phyloP scores from a whole-genome alignment of 129 eudicot genomes.

The Glebionis coronaria region DNA sequence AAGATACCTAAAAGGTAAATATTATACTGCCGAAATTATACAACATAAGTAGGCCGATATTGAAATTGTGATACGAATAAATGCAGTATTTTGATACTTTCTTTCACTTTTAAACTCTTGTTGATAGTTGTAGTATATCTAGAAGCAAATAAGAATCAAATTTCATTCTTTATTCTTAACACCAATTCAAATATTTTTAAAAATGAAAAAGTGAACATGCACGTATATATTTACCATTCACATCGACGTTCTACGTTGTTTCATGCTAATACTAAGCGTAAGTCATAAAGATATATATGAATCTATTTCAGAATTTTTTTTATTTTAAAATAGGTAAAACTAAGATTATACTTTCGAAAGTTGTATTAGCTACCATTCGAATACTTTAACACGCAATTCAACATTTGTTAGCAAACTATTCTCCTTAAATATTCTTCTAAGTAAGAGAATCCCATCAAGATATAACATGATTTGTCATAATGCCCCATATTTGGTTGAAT shows the following conservation, averaged over 20 bases:
- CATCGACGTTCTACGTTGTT: conserved; percentile 4
- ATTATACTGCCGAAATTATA: background rate
- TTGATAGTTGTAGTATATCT: conserved; percentile 1
- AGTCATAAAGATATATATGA: background rate
- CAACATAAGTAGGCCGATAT: background rate
- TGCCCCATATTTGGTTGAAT: no score
- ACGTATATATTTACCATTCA: background rate
- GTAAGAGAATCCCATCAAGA: no score
- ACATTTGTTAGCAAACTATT: conserved; percentile 1
- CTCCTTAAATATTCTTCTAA: background rate
- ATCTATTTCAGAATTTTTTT: background rate
- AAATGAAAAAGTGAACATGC: background rate
- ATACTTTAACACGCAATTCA: background rate
- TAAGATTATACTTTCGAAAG: background rate
- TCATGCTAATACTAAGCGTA: background rate
- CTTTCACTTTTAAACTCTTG: background rate
- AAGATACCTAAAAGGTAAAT: no score
- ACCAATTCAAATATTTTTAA: background rate
- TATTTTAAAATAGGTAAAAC: background rate
- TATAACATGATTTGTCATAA: no score
- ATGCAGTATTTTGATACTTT: background rate
- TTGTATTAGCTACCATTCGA: background rate
- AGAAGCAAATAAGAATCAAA: background rate
- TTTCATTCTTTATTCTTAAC: conserved; percentile 2
- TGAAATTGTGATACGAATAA: no score